Evolutionary conservation across 1,284 basidiomycete genomes (phyloP).

Genomic region (Cryptococcus jaspeensis): DNA sequence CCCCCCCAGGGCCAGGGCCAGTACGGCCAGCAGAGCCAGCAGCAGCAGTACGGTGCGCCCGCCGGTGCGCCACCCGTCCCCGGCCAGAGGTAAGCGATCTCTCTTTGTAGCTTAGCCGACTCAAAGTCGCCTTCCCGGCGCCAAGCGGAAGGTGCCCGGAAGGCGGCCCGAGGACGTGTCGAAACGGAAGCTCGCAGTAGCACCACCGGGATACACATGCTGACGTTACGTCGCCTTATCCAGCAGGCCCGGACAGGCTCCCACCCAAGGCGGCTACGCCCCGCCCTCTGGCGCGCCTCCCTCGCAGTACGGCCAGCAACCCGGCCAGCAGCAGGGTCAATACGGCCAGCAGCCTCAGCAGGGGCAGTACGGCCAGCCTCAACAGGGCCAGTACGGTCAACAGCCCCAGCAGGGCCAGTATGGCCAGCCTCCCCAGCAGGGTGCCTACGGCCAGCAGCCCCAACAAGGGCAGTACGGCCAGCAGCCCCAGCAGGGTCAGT

Average conservation of each 20-base stretch:
- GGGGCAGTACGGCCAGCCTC: conserved; percentile 7
- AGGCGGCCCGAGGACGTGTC: no score
- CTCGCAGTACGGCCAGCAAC: neutral
- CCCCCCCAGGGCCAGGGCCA: neutral
- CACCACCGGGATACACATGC: no score
- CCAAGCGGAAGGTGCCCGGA: no score
- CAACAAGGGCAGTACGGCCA: conserved; percentile 18
- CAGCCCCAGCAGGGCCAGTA: conserved; percentile 2
- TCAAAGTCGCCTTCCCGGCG: neutral
- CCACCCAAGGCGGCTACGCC: conserved; percentile 13
- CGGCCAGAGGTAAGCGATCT: neutral
- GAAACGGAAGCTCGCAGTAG: no score
- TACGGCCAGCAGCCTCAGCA: conserved; percentile 35
- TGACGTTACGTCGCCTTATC: neutral
- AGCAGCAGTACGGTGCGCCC: conserved; percentile 19
- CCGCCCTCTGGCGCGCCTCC: conserved; percentile 18
- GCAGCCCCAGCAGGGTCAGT: conserved; percentile 21
- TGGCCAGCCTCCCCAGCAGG: neutral
- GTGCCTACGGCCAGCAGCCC: conserved; percentile 13
- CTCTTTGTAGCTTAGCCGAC: neutral
- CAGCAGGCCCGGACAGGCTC: neutral
- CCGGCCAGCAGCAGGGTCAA: conserved; percentile 13
- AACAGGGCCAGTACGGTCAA: conserved; percentile 5
- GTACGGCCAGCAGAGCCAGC: conserved; percentile 5
- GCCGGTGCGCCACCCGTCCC: conserved; percentile 18